Evolutionary conservation across 2,329 filamentous ascomycete genomes (phyloP).

Genomic region (Emmonsia crescens): DNA sequence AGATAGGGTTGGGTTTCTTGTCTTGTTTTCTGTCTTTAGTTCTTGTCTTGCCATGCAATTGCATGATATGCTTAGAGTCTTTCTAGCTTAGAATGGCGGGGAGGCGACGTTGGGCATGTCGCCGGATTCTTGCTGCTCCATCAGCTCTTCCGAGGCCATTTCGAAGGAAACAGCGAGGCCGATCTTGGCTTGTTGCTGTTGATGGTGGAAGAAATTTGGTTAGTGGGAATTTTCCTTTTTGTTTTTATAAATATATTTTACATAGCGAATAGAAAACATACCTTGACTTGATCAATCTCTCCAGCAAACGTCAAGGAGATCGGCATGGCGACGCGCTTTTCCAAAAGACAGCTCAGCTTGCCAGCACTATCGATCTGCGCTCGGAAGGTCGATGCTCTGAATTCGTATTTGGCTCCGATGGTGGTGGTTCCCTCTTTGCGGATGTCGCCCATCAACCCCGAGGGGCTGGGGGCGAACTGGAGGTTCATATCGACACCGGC

Average conservation of each 20-base stretch:
- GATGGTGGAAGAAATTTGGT: slow-evolving; percentile 11
- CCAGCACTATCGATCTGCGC: slow-evolving; percentile 93
- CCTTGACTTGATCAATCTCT: slow-evolving; percentile 91
- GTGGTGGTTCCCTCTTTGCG: slow-evolving; percentile 84
- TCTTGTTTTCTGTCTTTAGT: neutral
- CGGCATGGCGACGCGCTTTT: slow-evolving; percentile 89
- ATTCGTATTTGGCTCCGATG: slow-evolving; percentile 95
- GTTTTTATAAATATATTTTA: neutral
- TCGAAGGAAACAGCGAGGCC: slow-evolving; percentile 90
- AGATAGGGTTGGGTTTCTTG: neutral
- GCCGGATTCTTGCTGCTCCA: slow-evolving; percentile 64
- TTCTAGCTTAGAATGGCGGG: slow-evolving; percentile 38
- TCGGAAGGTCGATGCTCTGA: slow-evolving; percentile 88
- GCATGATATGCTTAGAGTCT: neutral
- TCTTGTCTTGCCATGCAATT: neutral
- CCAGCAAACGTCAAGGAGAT: slow-evolving; percentile 92
- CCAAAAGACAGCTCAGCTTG: slow-evolving; percentile 81
- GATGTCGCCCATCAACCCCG: slow-evolving; percentile 62
- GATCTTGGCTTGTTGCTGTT: slow-evolving; percentile 84
- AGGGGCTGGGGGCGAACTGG: slow-evolving; percentile 57
- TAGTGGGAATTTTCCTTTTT: neutral
- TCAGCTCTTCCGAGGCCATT: slow-evolving; percentile 70
- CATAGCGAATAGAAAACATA: slow-evolving; percentile 40
- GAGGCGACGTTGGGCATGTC: slow-evolving; percentile 34
- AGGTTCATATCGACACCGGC: slow-evolving; percentile 92